phyloP scores from a whole-genome alignment of 768 basidiomycete species.

The Pleurotus eryngii region DNA sequence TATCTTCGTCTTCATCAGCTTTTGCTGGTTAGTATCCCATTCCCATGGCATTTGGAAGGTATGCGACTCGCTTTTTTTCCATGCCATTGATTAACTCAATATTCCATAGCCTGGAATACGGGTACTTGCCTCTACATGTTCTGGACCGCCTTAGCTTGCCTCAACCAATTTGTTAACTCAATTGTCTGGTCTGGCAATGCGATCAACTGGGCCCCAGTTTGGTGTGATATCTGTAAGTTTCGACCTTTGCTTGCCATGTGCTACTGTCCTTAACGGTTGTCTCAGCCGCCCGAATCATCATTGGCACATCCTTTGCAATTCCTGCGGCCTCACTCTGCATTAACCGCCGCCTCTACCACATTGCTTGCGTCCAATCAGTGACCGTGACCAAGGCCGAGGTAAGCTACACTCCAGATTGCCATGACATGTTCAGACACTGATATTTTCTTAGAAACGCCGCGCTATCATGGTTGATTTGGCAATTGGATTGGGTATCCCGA shows the following conservation, averaged over 20 bases:
- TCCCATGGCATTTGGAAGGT: slow-evolving; percentile 71
- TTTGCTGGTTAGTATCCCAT: slow-evolving; percentile 57
- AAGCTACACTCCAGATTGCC: slow-evolving; percentile 6
- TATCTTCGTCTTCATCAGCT: slow-evolving; percentile 51
- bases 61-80: not conserved
- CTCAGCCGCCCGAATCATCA: slow-evolving; percentile 40
- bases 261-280: slow-evolving; percentile 22
- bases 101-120: slow-evolving; percentile 42
- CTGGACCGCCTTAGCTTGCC: slow-evolving; percentile 59
- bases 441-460: slow-evolving; percentile 29
- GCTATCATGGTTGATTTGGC: slow-evolving; percentile 36
- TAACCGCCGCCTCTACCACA: slow-evolving; percentile 45
- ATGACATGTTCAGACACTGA: not conserved
- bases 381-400: slow-evolving; percentile 32
- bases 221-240: slow-evolving; percentile 59
- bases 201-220: slow-evolving; percentile 52
- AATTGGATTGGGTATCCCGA: slow-evolving; percentile 42
- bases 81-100: not conserved
- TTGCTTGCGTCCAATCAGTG: slow-evolving; percentile 28
- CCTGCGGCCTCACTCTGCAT: slow-evolving; percentile 48
- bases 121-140: slow-evolving; percentile 72
- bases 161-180: slow-evolving; percentile 62
- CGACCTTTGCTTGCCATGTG: slow-evolving; percentile 15
- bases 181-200: slow-evolving; percentile 66
- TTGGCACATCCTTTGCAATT: slow-evolving; percentile 41